Percentiles rank a stretch among this genome's conserved stretches.
Conservation (phyloP, 129 eudicot genomes). For the Tagetes patula region DNA sequence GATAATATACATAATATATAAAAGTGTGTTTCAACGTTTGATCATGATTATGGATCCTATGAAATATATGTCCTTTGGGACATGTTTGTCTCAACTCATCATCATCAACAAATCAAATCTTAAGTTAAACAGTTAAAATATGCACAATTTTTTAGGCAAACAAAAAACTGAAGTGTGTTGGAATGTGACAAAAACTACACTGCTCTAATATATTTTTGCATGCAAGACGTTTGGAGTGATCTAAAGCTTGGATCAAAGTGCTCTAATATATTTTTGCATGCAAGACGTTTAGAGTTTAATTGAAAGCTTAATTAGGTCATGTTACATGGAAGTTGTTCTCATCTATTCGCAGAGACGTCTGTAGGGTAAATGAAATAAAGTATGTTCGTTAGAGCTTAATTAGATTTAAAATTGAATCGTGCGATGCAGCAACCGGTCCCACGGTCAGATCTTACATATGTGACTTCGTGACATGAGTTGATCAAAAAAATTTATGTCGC, state of each 20-base stretch:
- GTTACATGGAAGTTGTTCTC: not conserved
- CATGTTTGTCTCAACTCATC: constrained; percentile 41
- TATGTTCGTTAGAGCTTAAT: no score
- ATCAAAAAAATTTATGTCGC: no score
- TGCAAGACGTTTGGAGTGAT: not conserved
- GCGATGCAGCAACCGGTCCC: no score
- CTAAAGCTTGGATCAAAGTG: not conserved
- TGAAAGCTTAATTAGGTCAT: not conserved
- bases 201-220: not conserved
- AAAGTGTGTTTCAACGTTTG: constrained; percentile 36
- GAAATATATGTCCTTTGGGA: constrained; percentile 30
- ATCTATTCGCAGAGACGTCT: not conserved
- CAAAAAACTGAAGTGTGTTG: not conserved
- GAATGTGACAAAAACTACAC: not conserved
- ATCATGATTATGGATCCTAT: constrained; percentile 20
- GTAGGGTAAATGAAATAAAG: no score
- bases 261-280: no score
- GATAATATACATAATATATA: constrained; percentile 33
- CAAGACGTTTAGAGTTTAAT: not conserved
- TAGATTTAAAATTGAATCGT: no score
- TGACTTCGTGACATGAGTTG: no score
- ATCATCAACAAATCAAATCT: constrained; percentile 5
- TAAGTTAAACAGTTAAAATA: not conserved
- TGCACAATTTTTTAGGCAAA: not conserved
- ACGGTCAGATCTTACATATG: no score